Conservation (phyloP, 495 filamentous ascomycete genomes). For the Sordaria brevicollis region DNA sequence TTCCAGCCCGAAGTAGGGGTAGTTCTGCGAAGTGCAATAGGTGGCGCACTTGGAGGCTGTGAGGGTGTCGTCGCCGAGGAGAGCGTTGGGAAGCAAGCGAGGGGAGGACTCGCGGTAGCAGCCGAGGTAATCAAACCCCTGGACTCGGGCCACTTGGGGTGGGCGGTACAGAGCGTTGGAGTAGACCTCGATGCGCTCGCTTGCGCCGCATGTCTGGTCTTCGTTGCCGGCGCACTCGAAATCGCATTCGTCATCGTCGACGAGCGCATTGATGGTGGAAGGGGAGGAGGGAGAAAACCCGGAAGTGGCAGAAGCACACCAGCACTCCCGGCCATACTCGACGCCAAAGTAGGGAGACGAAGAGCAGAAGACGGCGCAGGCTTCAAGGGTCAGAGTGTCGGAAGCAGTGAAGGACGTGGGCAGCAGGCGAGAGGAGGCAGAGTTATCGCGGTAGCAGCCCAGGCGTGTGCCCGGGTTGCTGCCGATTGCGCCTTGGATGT, state of each 20-base stretch:
- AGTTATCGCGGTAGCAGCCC: slow-evolving; percentile 23
- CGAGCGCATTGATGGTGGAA: background rate
- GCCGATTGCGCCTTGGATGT: background rate
- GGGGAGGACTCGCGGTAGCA: slow-evolving; percentile 11
- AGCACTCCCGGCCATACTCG: slow-evolving; percentile 17
- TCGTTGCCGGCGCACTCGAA: slow-evolving; percentile 24
- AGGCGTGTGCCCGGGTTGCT: slow-evolving; percentile 10
- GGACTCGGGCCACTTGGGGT: background rate
- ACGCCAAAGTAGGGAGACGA: slow-evolving; percentile 18
- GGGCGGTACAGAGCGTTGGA: slow-evolving; percentile 1
- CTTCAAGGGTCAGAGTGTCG: slow-evolving; percentile 39
- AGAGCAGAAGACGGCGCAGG: slow-evolving; percentile 42
- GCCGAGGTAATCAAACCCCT: slow-evolving; percentile 2
- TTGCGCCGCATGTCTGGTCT: slow-evolving; percentile 24
- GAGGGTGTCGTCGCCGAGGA: slow-evolving; percentile 7
- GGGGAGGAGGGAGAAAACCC: background rate
- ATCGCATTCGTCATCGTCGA: slow-evolving; percentile 2
- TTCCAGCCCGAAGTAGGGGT: slow-evolving; percentile 7
- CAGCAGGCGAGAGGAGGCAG: slow-evolving; percentile 38
- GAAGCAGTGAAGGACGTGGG: slow-evolving; percentile 26
- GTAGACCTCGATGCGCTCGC: slow-evolving; percentile 26
- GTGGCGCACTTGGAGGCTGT: slow-evolving; percentile 7
- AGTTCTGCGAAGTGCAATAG: slow-evolving; percentile 5
- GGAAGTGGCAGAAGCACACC: slow-evolving; percentile 4
- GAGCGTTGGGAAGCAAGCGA: slow-evolving; percentile 7